These are phyloP conservation scores for Arthrobotrys pseudoclavata DNA, from an alignment of 2,329 filamentous ascomycete species.

Conservation along the genomic window DNA sequence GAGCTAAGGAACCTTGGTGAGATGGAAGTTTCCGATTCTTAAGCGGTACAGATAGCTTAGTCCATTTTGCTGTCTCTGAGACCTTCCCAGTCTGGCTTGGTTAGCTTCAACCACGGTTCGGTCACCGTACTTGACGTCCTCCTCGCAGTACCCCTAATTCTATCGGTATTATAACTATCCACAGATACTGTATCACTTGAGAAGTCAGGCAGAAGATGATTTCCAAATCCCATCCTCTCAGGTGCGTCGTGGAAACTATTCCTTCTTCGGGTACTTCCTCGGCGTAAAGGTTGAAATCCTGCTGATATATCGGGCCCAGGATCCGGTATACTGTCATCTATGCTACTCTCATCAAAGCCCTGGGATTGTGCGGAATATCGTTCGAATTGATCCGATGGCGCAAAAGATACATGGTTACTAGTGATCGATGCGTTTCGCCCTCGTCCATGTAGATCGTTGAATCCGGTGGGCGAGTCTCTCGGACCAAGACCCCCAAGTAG, in stretches of 20 bases:
- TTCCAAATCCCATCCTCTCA: slow-evolving; percentile 3
- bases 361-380: slow-evolving; percentile 7
- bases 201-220: neutral
- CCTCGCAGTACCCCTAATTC: slow-evolving; percentile 9
- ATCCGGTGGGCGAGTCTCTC: neutral
- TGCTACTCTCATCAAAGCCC: slow-evolving; percentile 7
- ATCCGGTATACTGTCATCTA: neutral
- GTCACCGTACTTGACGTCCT: slow-evolving; percentile 17
- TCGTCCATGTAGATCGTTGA: neutral
- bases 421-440: slow-evolving; percentile 10
- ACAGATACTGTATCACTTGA: slow-evolving; percentile 3
- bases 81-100: no score
- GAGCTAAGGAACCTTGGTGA: no score
- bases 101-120: no score
- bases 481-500: neutral
- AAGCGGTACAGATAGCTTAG: no score
- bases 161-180: slow-evolving; percentile 2
- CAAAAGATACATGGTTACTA: slow-evolving; percentile 29
- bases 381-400: slow-evolving; percentile 16
- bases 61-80: no score
- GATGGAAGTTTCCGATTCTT: no score
- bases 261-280: neutral
- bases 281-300: neutral
- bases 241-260: slow-evolving; percentile 2
- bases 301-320: neutral